Conservation (phyloP, 805 yeast genomes). For the Candida qinlingensis region DNA sequence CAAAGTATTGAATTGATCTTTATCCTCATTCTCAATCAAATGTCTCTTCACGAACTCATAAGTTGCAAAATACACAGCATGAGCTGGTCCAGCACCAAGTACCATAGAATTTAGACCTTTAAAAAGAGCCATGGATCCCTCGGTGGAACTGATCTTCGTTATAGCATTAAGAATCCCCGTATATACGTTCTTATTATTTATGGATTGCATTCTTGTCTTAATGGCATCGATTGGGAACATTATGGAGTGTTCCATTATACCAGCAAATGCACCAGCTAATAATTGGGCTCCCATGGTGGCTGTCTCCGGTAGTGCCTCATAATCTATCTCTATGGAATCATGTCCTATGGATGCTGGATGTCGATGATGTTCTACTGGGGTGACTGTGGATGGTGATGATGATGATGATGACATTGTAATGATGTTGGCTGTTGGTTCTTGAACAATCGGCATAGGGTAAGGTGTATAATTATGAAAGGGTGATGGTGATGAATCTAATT, state of each 20-base stretch:
- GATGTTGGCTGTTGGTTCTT: background rate
- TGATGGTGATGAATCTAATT: no score
- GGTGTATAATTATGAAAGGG: no score
- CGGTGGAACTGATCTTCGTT: conserved; percentile 72
- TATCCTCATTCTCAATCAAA: conserved; percentile 29
- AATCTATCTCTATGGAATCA: conserved; percentile 54
- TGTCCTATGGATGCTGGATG: conserved; percentile 3
- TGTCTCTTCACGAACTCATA: conserved; percentile 63
- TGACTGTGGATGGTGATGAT: background rate
- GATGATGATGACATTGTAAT: background rate
- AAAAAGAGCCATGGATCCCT: conserved; percentile 88
- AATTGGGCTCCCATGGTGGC: conserved; percentile 81
- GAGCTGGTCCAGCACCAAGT: conserved; percentile 99
- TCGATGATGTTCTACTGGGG: background rate
- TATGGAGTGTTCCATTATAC: conserved; percentile 95
- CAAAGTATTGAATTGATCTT: conserved; percentile 55
- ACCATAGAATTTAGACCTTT: conserved; percentile 90
- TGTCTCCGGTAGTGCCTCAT: conserved; percentile 85
- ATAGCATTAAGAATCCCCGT: conserved; percentile 59
- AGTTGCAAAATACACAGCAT: conserved; percentile 93
- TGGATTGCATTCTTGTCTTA: conserved; percentile 84
- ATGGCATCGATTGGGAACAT: conserved; percentile 97
- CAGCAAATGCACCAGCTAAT: conserved; percentile 97
- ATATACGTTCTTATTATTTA: conserved; percentile 17
- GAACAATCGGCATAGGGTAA: no score